Evolutionary conservation across 2,329 filamentous ascomycete species (phyloP), one percentile per base, ranked within the genome.

Genomic region (Penicillium sp.): DNA sequence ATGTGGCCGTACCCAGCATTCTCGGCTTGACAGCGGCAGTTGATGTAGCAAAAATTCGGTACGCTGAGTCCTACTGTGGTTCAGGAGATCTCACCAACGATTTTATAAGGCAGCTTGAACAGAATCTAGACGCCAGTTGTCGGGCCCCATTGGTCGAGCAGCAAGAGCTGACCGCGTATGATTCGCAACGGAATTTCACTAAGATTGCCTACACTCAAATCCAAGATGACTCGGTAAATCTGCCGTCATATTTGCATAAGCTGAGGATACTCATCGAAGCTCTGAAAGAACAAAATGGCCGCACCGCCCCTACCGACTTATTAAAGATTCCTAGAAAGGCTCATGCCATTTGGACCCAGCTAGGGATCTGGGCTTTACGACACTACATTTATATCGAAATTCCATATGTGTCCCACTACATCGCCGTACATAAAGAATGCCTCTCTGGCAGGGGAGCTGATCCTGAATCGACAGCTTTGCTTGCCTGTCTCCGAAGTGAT

Each of bases 41-140:
- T 35, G 37, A 46, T 39, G 9, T 39, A 39, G 24, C 26, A 27
- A 46, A 46, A 46, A 34, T 46, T 33, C n/a, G 18, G 44, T 46
- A 39, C 18, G 44, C 18, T 32, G 35, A 24, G 25, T 41, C 28
- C 26, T 41, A n/a, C 11, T 27, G 13, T 9, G 39, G 39, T 27
- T 11, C 9, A 26, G 24, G 28, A 6, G 7, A 32, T 41, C 7
- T n/a, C 39, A 35, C 35, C 33, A 39, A 46, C 13, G 27, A 46
- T 38, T 12, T 27, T 46, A 13, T 32, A 46, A 38, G 27, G 35
- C n/a, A 46, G 36, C 44, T 46, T 33, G 44, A 46, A 28, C 27
- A 35, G 11, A 46, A 46, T n/a, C 24, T 46, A 38, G 37, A 46
- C 39, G 44, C 44, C 18, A 46, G 26, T 34, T 46, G 44, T 40